Base-by-base conservation (phyloP, 129 eudicot genomes). In the Helianthus tuberosus region DNA sequence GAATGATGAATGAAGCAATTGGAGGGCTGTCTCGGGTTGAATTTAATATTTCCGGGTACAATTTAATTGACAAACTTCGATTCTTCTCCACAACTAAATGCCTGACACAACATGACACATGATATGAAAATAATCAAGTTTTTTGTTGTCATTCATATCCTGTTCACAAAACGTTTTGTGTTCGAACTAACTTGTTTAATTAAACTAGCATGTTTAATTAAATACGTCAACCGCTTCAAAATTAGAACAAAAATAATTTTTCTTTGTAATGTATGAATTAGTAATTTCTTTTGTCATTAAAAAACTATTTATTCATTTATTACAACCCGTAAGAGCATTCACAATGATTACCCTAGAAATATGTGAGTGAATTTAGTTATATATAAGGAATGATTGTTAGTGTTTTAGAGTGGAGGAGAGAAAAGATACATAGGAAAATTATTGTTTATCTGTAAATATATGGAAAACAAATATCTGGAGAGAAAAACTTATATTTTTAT, bases 1-100 rank as follows among this genome's bases (percentile, higher is more conserved):
- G 86, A 79, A 91, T 91, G 61, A 91, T 72, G 64, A 91, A 91
- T 10, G 96, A 88, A 51, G 96, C 96, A 63, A 91, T 79, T 3
- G 97, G 97, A 48, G 91, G 96, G 74, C 70, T 84, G 53, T 86
- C 92, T 75, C 81, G 83, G 1, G 86, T 85, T 25, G 79, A 68
- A 71, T 81, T 91, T 11, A 93, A 86, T 71, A 86, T 60, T 72
- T 86, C 96, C 3, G 96, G 97, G 65, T 78, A 91, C 72, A 91
- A 58, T 69, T 82, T 91, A 47, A 91, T 72, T 61, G 16, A 48
- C 77, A 89, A 79, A 16, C 64, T 77, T 76, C 93, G 69, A 76
- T 55, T 89, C 81, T 84, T 91, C 80, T 91, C 97, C 83, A 91
- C 79, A 32, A 83, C 85, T 64, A 91, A 86, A 68, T 86, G 89